Base-by-base conservation (phyloP, 257 asterid genomes). In the Ballota nigra region DNA sequence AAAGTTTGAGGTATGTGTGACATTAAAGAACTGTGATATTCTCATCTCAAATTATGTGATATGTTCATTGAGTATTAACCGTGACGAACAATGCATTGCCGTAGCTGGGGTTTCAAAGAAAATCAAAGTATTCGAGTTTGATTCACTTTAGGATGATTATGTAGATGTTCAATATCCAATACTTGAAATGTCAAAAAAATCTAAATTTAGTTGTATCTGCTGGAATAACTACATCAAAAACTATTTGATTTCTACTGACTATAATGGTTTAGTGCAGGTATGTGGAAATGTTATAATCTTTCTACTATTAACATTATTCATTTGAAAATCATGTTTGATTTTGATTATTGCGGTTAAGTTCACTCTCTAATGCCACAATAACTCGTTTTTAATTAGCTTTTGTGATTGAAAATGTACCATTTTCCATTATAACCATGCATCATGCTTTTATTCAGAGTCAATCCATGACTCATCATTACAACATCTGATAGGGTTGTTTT, bases 201-300 rank as follows among this genome's bases (percentile, higher is more conserved):
- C 90, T 1, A 83, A 75, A 81, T 56, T 87, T 19, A 87, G 86
- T 58, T 83, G 87, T 24, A 55, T 85, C 53, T 78, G 87, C 79
- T 87, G 93, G 93, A 87, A 87, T 75, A 70, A 19, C 28, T 80
- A 85, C 78, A 82, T 87, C 75, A 78, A 53, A 34, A 87, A 69
- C 66, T 80, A 83, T 76, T 49, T 87, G 63, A 90, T 80, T 38
- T 85, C 91, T 4, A 28, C 83, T 0, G 89, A 87, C 52, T 83
- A 81, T 28, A 86, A 83, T 34, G 93, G 93, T 51, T 10, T 75
- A 6, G 91, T 87, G 65, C 79, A 87, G 91, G 91, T 84, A 38
- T n/a, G 72, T 33, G 7, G 38, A 33, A 33, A 33, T 33, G 38
- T 33, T 33, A 5, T 33, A 9, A 33, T 33, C 38, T 33, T 6